A percentile compares a stretch with the other conserved stretches of the same genome.
These are phyloP conservation scores for Candida suzukii DNA, from an alignment of 805 yeast genomes.

Conservation along the genomic window DNA sequence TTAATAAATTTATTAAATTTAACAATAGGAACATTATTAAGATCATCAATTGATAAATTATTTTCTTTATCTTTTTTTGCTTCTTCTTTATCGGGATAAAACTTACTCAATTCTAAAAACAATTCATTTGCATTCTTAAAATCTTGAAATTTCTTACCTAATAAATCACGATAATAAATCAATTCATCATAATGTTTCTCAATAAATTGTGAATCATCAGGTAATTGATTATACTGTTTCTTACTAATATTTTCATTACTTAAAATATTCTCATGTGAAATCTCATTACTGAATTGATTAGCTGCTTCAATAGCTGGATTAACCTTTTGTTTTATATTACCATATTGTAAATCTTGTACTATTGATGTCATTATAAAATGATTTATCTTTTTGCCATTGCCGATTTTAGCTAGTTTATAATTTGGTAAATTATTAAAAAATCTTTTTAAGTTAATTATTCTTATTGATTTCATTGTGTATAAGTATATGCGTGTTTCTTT, in stretches of 20 bases:
- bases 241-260: too few relatives aligned
- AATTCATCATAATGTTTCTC: slow-evolving; percentile 42
- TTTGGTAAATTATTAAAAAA: background rate
- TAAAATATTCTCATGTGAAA: too few relatives aligned
- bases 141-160: slow-evolving; percentile 29
- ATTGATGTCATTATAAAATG: slow-evolving; percentile 14
- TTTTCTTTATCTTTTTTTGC: background rate
- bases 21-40: slow-evolving; percentile 7
- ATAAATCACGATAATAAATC: slow-evolving; percentile 22
- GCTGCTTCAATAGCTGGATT: slow-evolving; percentile 22
- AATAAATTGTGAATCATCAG: slow-evolving; percentile 46
- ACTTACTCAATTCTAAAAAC: slow-evolving; percentile 30
- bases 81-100: slow-evolving; percentile 4
- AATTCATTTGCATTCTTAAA: slow-evolving; percentile 31
- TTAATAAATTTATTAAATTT: slow-evolving; percentile 28
- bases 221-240: slow-evolving; percentile 37
- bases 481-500: too few relatives aligned
- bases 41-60: slow-evolving; percentile 1
- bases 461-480: too few relatives aligned
- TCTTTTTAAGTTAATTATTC: too few relatives aligned
- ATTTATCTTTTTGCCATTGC: slow-evolving; percentile 9
- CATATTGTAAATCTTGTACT: slow-evolving; percentile 5
- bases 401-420: slow-evolving; percentile 10
- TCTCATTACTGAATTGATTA: slow-evolving; percentile 9
- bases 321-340: background rate